phyloP scores from a whole-genome alignment of 108 stramenopile genomes.

The Skeletonema menzelii region DNA sequence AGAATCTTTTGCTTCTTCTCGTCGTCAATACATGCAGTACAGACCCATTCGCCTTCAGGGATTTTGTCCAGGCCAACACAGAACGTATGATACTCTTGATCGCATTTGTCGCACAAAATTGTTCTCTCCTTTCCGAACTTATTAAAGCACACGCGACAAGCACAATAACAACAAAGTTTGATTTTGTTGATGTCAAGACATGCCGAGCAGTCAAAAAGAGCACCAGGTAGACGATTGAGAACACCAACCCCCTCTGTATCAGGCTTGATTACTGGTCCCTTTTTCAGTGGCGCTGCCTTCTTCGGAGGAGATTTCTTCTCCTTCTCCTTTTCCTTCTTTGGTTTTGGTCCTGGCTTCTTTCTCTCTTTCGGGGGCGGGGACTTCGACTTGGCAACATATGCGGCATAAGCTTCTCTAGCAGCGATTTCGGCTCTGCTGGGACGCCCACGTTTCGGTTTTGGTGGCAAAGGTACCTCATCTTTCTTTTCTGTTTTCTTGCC shows the following conservation, averaged over 20 bases:
- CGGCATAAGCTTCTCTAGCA: not conserved
- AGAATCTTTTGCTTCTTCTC: conserved; percentile 41
- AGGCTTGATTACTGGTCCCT: conserved; percentile 17
- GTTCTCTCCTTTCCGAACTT: conserved; percentile 67
- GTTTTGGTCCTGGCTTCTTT: conserved; percentile 14
- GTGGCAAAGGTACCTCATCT: conserved; percentile 1
- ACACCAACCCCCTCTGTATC: conserved; percentile 27
- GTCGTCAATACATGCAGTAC: conserved; percentile 44
- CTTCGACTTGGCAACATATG: not conserved
- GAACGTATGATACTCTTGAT: conserved; percentile 50
- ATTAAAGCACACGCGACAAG: conserved; percentile 82
- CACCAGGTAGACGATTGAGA: conserved; percentile 41
- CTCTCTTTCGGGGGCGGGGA: conserved; percentile 21
- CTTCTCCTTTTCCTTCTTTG: conserved; percentile 10
- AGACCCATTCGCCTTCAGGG: conserved; percentile 39
- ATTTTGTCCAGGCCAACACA: conserved; percentile 34
- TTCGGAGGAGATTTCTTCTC: conserved; percentile 1
- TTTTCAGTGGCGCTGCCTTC: conserved; percentile 7
- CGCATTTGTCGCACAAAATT: conserved; percentile 49
- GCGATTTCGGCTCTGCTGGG: not conserved
- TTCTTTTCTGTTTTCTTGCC: conserved; percentile 1
- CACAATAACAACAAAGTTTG: conserved; percentile 80
- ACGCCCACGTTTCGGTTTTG: conserved; percentile 3
- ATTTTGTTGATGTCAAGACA: conserved; percentile 71
- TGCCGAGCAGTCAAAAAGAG: conserved; percentile 47